Base-by-base conservation (phyloP, 176 grass and related monocot genomes). In the Oropetium thomaeum region DNA sequence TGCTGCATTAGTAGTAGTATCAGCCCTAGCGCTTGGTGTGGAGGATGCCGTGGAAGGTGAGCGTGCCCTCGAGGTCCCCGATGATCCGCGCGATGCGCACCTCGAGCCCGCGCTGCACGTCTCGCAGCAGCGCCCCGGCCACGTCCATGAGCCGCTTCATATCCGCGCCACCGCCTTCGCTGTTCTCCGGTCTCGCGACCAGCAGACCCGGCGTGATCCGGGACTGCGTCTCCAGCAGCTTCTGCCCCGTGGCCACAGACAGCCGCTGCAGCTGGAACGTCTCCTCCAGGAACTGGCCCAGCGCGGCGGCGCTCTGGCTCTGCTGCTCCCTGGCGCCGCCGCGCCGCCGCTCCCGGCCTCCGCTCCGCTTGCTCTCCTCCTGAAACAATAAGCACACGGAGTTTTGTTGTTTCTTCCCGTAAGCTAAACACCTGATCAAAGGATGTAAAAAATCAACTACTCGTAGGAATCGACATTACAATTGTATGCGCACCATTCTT, bases 191-290 rank as follows among this genome's bases (percentile, higher is more conserved):
- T 17, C 53, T 63, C 5, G 51, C 25, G 60, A n/a, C n/a, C n/a
- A n/a, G n/a, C n/a, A 90, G 76, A 43, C 79, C 76, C 1, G 82
- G 39, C 30, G 79, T 67, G 42, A 92, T 88, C 68, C 76, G 86
- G 19, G 87, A 60, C 73, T 89, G 87, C 68, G 90, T 86, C 86
- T 97, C 87, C 73, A 90, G 67, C 69, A 93, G 80, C 80, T 90
- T 97, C 90, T 93, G 90, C 0, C 90, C 93, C 55, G 85, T 90
- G 52, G 90, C 93, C 58, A 97, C 93, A 82, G 90, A 84, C 62
- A 89, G 86, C 10, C 90, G 70, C 71, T 93, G 90, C 51, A 97
- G 70, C 77, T 90, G 87, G 82, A 97, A 97, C 57, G 93, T 90
- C 75, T 97, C 90, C 73, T 89, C 93, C 19, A 97, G 59, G 57